phyloP scores from a whole-genome alignment of 495 filamentous ascomycete genomes.

The Daldinia decipiens region DNA sequence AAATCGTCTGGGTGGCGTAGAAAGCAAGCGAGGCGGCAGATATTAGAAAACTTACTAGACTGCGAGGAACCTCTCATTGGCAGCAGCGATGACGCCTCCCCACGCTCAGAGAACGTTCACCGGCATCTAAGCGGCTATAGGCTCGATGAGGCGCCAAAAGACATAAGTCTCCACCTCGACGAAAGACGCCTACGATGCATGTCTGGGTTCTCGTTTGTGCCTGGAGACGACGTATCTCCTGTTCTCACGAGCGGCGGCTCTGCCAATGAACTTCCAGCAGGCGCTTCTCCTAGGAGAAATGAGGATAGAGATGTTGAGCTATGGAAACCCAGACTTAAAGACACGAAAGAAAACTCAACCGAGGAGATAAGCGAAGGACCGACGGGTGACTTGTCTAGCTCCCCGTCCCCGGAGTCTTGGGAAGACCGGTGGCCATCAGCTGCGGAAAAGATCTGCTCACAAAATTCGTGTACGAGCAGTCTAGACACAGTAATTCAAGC shows the following conservation, averaged over 20 bases:
- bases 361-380: not conserved
- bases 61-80: not conserved
- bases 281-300: not conserved
- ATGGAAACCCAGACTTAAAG: not conserved
- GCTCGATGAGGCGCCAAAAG: not conserved
- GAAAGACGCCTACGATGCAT: slow-evolving; percentile 16
- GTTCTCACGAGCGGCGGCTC: not conserved
- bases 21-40: slow-evolving; percentile 20
- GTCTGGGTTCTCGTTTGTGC: slow-evolving; percentile 34
- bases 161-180: not conserved
- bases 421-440: slow-evolving; percentile 3
- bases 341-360: not conserved
- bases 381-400: not conserved
- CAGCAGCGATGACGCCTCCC: not conserved
- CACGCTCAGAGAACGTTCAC: not conserved
- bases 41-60: slow-evolving; percentile 25
- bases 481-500: slow-evolving; percentile 9
- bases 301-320: not conserved
- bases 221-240: slow-evolving; percentile 29
- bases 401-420: not conserved
- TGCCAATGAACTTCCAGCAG: not conserved
- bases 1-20: not conserved
- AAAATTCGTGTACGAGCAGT: slow-evolving; percentile 8
- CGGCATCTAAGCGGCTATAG: not conserved
- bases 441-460: not conserved